phyloP scores from a whole-genome alignment of 768 basidiomycete genomes.

The Mrakia frigida region DNA sequence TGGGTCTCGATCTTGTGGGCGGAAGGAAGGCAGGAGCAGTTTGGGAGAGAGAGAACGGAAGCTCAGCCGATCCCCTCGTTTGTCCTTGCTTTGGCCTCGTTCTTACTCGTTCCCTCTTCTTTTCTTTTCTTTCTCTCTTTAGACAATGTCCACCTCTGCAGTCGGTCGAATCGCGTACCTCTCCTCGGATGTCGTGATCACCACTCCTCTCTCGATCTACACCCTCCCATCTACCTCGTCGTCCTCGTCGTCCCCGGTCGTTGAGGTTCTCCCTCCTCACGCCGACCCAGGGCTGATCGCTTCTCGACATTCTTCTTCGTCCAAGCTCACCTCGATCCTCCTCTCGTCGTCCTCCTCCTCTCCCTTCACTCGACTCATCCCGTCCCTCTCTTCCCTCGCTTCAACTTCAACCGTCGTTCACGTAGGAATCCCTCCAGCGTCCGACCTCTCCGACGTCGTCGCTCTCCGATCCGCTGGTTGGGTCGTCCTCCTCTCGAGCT shows the following conservation, averaged over 20 bases:
- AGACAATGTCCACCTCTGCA: conserved; percentile 23
- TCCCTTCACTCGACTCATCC: conserved; percentile 33
- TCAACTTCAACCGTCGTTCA: conserved; percentile 34
- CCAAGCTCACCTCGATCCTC: conserved; percentile 33
- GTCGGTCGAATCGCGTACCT: conserved; percentile 29
- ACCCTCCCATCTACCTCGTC: conserved; percentile 19
- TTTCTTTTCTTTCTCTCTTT: not conserved
- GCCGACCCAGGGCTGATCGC: conserved; percentile 28
- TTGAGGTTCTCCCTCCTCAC: conserved; percentile 28
- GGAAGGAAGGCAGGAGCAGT: not conserved
- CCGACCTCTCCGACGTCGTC: conserved; percentile 49
- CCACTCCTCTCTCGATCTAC: not conserved
- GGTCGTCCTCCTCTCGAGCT: conserved; percentile 72
- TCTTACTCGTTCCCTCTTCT: not conserved
- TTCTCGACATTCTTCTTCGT: conserved; percentile 18
- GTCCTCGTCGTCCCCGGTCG: not conserved
- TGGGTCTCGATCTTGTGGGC: too few species aligned
- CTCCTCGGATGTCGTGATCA: conserved; percentile 26
- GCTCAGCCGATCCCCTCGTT: not conserved
- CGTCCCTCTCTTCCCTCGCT: conserved; percentile 31
- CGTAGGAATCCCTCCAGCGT: conserved; percentile 23
- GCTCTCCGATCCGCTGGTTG: conserved; percentile 72
- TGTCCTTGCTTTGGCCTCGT: not conserved
- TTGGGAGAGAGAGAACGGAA: not conserved
- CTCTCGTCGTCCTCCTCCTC: conserved; percentile 13